Base-by-base conservation (phyloP, 1,284 basidiomycete genomes). In the Sphagnurus paluster region DNA sequence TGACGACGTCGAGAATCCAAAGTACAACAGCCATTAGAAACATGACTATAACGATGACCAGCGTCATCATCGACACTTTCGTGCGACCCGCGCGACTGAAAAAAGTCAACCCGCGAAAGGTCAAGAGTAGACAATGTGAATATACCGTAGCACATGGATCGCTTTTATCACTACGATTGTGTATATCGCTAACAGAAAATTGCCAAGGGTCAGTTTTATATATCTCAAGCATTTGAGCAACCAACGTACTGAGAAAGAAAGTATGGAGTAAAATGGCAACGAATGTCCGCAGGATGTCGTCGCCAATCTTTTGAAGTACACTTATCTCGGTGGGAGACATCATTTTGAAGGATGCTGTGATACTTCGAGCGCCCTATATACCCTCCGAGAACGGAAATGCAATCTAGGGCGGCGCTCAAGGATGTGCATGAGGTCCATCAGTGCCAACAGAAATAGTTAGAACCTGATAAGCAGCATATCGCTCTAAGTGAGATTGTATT, bases 191-290 rank as follows among this genome's bases (percentile, higher is more conserved):
- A 13, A 40, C 3, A 25, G 10, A 21, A 23, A 26, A 36, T 26
- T 36, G 25, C 21, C n/a, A n/a, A n/a, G n/a, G n/a, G 3, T 26
- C 25, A 26, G n/a, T 23, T 4, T n/a, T 5, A 21, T 28, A 5
- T 2, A 14, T 20, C 7, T 20, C 4, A 14, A 7, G 13, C 9
- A 14, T 17, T 11, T 26, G 29, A 33, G n/a, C 33, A 21, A 17
- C 24, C 13, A 16, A 40, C 42, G 9, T 28, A 49, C 47, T 36
- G 17, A 49, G 25, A 20, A 35, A 33, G 30, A 44, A 29, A 20
- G 47, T 48, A 35, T 49, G 47, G 16, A 49, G 38, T 9, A 49
- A 30, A 13, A 44, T 49, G 2, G 47, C 47, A 8, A 49, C 42
- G 19, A 44, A 49, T 14, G 37, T 44, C 5, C 42, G 36, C 7